Base-by-base conservation (phyloP, 2,329 filamentous ascomycete species). In the Talaromyces amestolkiae region DNA sequence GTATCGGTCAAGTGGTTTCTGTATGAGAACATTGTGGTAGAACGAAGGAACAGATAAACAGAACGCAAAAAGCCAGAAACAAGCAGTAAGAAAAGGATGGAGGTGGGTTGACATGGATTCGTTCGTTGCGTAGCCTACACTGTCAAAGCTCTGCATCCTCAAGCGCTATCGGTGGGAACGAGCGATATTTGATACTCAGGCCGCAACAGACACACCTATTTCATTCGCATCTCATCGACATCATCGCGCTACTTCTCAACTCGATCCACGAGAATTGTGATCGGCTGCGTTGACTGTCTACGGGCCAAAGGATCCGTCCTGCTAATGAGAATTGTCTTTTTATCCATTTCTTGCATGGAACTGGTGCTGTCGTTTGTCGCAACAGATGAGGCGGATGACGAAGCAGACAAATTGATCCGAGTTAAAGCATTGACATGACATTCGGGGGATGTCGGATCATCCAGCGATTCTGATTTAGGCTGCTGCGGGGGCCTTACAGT, bases 401-500 rank as follows among this genome's bases (percentile, higher is more conserved):
- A 61, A 15, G 53, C 47, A 19, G 53, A 59, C 9, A 54, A 66
- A 39, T 56, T 51, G 41, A 43, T 64, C 47, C 61, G 61, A 61
- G 61, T 61, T 39, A 58, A 27, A 31, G 3, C 13, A 61, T 47
- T 47, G 47, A 37, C 15, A 15, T 58, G 27, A 15, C 43, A 8
- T 19, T 63, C 65, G 35, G 31, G 9, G 31, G 56, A 41, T 59
- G 39, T 41, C 65, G 58, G 56, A 19, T 63, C 35, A 10, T 64
- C 61, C 27, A 54, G 11, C 2, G 49, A 61, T 64, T 66, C 54
- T 56, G 56, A 64, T 64, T 56, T 37, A 43, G 65, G 58, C 61
- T 64, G 65, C 65, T 58, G 53, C 45, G 53, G 43, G 33, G 35
- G 11, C 11, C 24, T 58, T 6, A 19, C 10, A 39, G 45, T 63